Percentiles rank a stretch among this genome's conserved stretches.
Evolutionary conservation across 2,329 filamentous ascomycete species (phyloP).

Genomic region (Venturiaceae sp.): DNA sequence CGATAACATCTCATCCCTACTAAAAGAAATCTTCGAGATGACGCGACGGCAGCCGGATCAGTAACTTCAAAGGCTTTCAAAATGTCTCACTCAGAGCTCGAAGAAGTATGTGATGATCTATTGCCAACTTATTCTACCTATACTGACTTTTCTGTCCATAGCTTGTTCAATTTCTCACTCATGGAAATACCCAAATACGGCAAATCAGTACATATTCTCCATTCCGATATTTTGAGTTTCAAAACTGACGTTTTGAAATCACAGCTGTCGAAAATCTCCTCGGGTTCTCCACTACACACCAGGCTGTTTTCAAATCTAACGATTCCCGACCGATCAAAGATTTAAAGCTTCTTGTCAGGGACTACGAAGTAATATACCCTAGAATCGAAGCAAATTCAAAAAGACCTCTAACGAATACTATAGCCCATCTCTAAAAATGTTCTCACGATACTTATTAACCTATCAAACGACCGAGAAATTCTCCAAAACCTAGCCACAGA

Average conservation of each 20-base stretch:
- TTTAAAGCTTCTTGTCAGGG: constrained; percentile 75
- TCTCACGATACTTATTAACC: constrained; percentile 80
- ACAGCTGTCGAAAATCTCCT: constrained; percentile 76
- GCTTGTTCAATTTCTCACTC: constrained; percentile 88
- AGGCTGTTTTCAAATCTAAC: constrained; percentile 73
- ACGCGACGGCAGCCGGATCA: not conserved
- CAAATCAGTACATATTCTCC: constrained; percentile 50
- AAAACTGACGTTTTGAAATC: constrained; percentile 8
- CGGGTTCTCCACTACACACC: constrained; percentile 65
- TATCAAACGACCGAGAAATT: constrained; percentile 68
- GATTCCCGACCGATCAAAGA: constrained; percentile 73
- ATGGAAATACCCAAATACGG: constrained; percentile 85
- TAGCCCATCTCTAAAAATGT: constrained; percentile 90
- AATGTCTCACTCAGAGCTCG: not conserved
- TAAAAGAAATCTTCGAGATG: not conserved
- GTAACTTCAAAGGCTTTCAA: not conserved
- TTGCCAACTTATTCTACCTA: not conserved
- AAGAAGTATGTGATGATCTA: not conserved
- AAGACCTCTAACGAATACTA: not conserved
- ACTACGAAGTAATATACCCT: constrained; percentile 55
- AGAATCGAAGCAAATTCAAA: not conserved
- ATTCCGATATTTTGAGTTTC: constrained; percentile 1
- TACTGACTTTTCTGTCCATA: constrained; percentile 24
- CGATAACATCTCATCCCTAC: not conserved
- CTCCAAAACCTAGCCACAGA: constrained; percentile 65